These are phyloP conservation scores for Claviceps digitariae DNA, from an alignment of 2,329 filamentous ascomycete species.

Conservation along the genomic window DNA sequence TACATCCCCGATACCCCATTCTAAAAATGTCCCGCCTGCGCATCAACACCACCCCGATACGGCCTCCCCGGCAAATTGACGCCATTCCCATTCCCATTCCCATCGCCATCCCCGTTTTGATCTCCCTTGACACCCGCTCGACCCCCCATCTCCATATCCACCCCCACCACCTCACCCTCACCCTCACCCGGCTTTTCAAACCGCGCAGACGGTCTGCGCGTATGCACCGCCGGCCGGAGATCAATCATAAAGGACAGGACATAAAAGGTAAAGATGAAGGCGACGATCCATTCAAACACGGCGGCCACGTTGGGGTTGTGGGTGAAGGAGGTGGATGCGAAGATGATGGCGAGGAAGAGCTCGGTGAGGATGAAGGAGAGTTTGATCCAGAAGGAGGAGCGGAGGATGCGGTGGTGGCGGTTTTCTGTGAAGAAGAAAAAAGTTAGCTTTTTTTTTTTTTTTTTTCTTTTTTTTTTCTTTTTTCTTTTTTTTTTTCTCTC, in stretches of 20 bases:
- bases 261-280: slow-evolving; percentile 80
- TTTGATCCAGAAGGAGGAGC: slow-evolving; percentile 77
- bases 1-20: no score
- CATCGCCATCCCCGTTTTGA: no score
- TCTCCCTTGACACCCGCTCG: no score
- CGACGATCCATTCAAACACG: slow-evolving; percentile 65
- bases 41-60: neutral
- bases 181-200: slow-evolving; percentile 18
- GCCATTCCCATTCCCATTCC: neutral
- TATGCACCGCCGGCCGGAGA: slow-evolving; percentile 62
- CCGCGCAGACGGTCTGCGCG: slow-evolving; percentile 25
- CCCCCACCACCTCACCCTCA: no score
- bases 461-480: no score
- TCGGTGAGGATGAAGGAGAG: slow-evolving; percentile 73
- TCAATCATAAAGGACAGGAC: slow-evolving; percentile 79
- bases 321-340: slow-evolving; percentile 43
- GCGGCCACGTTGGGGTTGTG: slow-evolving; percentile 52
- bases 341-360: slow-evolving; percentile 57
- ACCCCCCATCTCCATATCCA: slow-evolving; percentile 3
- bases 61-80: neutral
- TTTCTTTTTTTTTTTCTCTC: no score
- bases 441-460: no score
- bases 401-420: slow-evolving; percentile 59
- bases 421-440: slow-evolving; percentile 49
- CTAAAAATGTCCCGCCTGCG: slow-evolving; percentile 1